Conservation (phyloP, 768 basidiomycete genomes). For the Suillus plorans region DNA sequence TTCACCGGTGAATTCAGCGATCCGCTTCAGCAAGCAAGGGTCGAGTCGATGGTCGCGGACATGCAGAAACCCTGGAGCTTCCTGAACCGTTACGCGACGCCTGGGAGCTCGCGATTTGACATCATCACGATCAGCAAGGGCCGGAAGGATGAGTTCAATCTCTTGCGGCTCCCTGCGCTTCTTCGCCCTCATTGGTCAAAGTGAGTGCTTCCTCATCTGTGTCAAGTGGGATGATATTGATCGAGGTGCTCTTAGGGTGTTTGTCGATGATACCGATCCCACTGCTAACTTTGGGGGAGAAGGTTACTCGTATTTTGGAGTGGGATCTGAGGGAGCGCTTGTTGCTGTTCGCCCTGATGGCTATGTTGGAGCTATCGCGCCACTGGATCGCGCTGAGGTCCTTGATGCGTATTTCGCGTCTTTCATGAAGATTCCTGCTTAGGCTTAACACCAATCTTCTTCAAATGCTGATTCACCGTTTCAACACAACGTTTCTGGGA, state of each 20-base stretch:
- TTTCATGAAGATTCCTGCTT: slow-evolving; percentile 28
- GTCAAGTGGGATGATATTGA: background rate
- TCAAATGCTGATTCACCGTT: too few relatives aligned
- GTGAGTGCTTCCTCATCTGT: slow-evolving; percentile 21
- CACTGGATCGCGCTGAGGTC: slow-evolving; percentile 37
- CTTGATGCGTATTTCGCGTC: slow-evolving; percentile 48
- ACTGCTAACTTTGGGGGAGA: slow-evolving; percentile 46
- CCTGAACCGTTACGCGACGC: slow-evolving; percentile 23
- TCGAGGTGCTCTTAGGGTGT: slow-evolving; percentile 39
- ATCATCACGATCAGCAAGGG: slow-evolving; percentile 27
- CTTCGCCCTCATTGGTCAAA: slow-evolving; percentile 43
- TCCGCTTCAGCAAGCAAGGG: slow-evolving; percentile 21
- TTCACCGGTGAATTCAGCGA: slow-evolving; percentile 40
- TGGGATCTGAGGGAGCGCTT: slow-evolving; percentile 26
- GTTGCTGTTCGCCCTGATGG: slow-evolving; percentile 41
- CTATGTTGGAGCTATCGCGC: slow-evolving; percentile 57
- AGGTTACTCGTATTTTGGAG: slow-evolving; percentile 56
- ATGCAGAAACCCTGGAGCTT: slow-evolving; percentile 26
- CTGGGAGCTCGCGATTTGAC: slow-evolving; percentile 28
- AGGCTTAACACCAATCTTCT: too few relatives aligned
- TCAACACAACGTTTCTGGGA: too few relatives aligned
- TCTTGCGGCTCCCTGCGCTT: slow-evolving; percentile 28
- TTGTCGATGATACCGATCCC: slow-evolving; percentile 56
- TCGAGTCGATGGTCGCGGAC: slow-evolving; percentile 27
- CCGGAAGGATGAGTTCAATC: slow-evolving; percentile 32